These are phyloP conservation scores for Xylariaceae sp. DNA, from an alignment of 2,329 filamentous ascomycete species.

Conservation along the genomic window DNA sequence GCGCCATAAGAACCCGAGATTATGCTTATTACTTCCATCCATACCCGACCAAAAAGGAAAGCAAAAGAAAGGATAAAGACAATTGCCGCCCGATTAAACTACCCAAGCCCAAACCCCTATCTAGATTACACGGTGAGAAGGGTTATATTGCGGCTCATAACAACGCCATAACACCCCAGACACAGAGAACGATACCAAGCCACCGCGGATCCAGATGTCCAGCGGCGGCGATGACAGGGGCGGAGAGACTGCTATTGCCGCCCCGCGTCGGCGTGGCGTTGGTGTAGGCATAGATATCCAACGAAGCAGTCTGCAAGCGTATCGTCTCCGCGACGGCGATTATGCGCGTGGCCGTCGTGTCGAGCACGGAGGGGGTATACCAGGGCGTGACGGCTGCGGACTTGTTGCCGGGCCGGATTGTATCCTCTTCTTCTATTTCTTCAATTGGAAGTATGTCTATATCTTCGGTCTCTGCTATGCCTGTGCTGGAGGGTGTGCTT, in stretches of 20 bases:
- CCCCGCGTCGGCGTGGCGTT: not conserved
- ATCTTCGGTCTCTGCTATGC: not conserved
- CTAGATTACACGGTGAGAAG: too few species aligned
- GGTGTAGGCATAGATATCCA: not conserved
- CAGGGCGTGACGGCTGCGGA: conserved; percentile 22
- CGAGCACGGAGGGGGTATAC: conserved; percentile 17
- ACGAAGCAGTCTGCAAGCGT: conserved; percentile 6
- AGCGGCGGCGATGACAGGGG: not conserved
- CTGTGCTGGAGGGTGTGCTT: not conserved
- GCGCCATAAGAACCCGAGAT: too few species aligned
- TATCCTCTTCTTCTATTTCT: not conserved
- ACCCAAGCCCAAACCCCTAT: too few species aligned
- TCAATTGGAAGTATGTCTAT: not conserved
- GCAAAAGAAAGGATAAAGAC: too few species aligned
- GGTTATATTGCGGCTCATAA: not conserved
- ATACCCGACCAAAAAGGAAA: too few species aligned
- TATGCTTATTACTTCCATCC: too few species aligned
- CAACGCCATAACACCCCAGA: not conserved
- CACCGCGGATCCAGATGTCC: not conserved
- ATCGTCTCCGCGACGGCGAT: conserved; percentile 23
- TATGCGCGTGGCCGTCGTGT: conserved; percentile 21
- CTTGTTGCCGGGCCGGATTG: not conserved
- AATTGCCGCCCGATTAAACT: too few species aligned
- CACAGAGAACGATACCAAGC: not conserved
- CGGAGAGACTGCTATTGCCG: not conserved